phyloP scores from a whole-genome alignment of 2,329 filamentous ascomycete genomes.

The Zymoseptoria tritici region DNA sequence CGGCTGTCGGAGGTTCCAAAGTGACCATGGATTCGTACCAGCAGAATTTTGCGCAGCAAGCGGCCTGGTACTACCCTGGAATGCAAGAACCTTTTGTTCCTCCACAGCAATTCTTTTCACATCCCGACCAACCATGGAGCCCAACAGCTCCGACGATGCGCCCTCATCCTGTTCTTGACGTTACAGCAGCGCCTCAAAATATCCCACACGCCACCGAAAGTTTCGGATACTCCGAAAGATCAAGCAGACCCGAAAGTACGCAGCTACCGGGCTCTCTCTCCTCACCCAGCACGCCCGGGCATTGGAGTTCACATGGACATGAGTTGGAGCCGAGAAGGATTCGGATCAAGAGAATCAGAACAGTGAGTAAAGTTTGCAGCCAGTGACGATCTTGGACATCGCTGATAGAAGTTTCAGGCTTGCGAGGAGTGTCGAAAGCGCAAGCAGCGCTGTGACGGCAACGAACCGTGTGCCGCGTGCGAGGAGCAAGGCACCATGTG shows the following conservation, averaged over 20 bases:
- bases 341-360: not conserved
- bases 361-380: not conserved
- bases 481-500: conserved; percentile 14
- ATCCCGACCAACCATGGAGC: not conserved
- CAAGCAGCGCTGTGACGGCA: conserved; percentile 97
- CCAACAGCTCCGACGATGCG: not conserved
- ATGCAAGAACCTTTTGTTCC: not conserved
- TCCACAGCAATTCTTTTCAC: not conserved
- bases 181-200: not conserved
- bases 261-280: not conserved
- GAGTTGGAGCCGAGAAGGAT: not conserved
- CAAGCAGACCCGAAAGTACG: not conserved
- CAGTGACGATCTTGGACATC: not conserved
- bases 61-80: not conserved
- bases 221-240: not conserved
- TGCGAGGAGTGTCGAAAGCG: conserved; percentile 94
- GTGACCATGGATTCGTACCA: not conserved
- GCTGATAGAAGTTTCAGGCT: conserved; percentile 53
- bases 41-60: not conserved
- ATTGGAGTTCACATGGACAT: not conserved
- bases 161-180: not conserved
- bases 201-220: not conserved
- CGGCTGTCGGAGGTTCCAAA: not conserved
- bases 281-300: not conserved
- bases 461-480: conserved; percentile 32